phyloP scores from a whole-genome alignment of 768 basidiomycete genomes.

The Neoboletus subvelutipes region DNA sequence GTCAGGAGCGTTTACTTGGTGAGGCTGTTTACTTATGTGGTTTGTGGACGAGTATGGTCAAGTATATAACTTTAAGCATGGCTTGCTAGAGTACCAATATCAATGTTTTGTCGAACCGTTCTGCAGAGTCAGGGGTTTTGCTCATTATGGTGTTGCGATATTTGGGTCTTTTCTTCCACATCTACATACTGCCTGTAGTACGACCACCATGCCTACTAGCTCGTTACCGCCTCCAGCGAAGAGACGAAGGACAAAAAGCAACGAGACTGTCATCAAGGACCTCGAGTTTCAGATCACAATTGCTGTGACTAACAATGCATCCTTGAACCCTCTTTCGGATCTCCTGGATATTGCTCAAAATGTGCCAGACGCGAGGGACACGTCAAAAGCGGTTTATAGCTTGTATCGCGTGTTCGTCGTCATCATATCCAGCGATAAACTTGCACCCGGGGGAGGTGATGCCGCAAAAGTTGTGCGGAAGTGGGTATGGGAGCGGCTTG shows the following conservation, averaged over 20 bases:
- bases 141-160: slow-evolving; percentile 1
- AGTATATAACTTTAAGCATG: background rate
- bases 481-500: slow-evolving; percentile 80
- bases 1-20: background rate
- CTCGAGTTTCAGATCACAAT: slow-evolving; percentile 57
- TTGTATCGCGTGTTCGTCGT: slow-evolving; percentile 75
- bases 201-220: slow-evolving; percentile 32
- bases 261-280: slow-evolving; percentile 33
- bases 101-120: background rate
- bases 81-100: background rate
- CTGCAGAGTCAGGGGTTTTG: background rate
- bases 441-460: slow-evolving; percentile 50
- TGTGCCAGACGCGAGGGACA: slow-evolving; percentile 50
- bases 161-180: background rate
- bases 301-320: slow-evolving; percentile 52
- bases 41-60: background rate
- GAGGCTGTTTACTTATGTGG: background rate
- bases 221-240: slow-evolving; percentile 55
- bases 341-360: slow-evolving; percentile 59
- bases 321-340: slow-evolving; percentile 78
- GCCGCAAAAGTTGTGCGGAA: slow-evolving; percentile 59
- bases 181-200: background rate
- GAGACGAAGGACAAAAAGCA: slow-evolving; percentile 43
- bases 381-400: slow-evolving; percentile 78
- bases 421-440: slow-evolving; percentile 57